Evolutionary conservation across 2,329 filamentous ascomycete genomes (phyloP), one percentile per base, ranked within the genome.

Genomic region (Colletotrichum cuscutae): DNA sequence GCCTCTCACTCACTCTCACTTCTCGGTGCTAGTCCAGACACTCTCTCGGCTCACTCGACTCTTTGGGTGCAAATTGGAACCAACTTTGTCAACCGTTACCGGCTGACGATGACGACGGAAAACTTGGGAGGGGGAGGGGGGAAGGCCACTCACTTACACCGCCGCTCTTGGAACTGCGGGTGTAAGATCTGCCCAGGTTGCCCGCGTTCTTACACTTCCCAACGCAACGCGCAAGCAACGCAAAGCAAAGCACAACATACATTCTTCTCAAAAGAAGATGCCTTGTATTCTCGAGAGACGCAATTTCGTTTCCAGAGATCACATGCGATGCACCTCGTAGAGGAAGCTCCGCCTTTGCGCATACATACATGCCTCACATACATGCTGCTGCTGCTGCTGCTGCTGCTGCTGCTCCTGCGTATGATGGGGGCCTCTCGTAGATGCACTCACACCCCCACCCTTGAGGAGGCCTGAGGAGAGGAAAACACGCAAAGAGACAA

Each of bases 41-140:
- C 19, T 37, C 49, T 57, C 52, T 35, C 32, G 32, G 26, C 49
- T 32, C 32, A 56, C 35, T 12, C 24, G 8, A 54, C 37, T 28
- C 9, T 35, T 54, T 37, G 30, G 30, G 61, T 30, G 30, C 28
- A 37, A 54, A 64, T 22, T n/a, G 6, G 49, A 49, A 49, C 26
- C 35, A 6, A 64, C 46, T 26, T 35, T 37, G 53, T 46, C 35
- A 32, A 64, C n/a, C 46, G 69, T 59, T 37, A 69, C 63, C 70
- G 70, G 65, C 70, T 72, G 70, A 72, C 70, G 71, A 65, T 73
- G 71, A 73, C 71, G 67, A 49, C 42, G 42, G 42, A n/a, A 49
- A 49, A 49, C 42, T 49, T 19, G 42, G 42, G 42, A 49, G 15
- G 42, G 42, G 42, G 71, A 56, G 49, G 46, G 46, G 52, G 46